Evolutionary conservation across 2,329 filamentous ascomycete species (phyloP).

Genomic region (Diaporthe amygdali): DNA sequence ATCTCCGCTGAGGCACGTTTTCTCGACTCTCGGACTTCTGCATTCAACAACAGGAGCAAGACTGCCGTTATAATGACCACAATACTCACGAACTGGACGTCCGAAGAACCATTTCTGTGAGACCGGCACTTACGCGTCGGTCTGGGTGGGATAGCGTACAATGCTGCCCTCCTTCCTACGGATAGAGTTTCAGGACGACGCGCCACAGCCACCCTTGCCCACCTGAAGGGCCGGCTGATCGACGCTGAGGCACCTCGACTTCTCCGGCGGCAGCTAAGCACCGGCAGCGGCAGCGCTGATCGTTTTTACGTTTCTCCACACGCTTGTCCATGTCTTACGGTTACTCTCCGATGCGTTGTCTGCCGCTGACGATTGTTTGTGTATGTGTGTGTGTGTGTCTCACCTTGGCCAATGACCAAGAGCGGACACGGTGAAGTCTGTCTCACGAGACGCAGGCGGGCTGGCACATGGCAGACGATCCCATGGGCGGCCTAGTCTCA

Average conservation of each 20-base stretch:
- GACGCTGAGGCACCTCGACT: not conserved
- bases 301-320: not conserved
- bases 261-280: not conserved
- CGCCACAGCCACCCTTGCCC: slow-evolving; percentile 4
- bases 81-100: not conserved
- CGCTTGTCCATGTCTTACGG: not conserved
- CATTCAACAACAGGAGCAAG: not conserved
- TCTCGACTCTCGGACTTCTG: not conserved
- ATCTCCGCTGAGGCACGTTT: not conserved
- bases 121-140: slow-evolving; percentile 4
- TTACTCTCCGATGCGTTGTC: not conserved
- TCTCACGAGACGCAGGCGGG: not conserved
- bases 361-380: slow-evolving; percentile 2
- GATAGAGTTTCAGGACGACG: not conserved
- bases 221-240: slow-evolving; percentile 12
- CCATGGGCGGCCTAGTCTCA: not conserved
- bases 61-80: not conserved
- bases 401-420: not conserved
- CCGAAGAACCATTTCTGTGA: not conserved
- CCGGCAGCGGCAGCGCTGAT: not conserved
- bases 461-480: not conserved
- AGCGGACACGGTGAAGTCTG: not conserved
- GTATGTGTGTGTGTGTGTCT: not conserved
- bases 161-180: not conserved
- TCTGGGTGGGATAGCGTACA: not conserved